phyloP scores from a whole-genome alignment of 495 filamentous ascomycete species.

The Lichina pygmaea region DNA sequence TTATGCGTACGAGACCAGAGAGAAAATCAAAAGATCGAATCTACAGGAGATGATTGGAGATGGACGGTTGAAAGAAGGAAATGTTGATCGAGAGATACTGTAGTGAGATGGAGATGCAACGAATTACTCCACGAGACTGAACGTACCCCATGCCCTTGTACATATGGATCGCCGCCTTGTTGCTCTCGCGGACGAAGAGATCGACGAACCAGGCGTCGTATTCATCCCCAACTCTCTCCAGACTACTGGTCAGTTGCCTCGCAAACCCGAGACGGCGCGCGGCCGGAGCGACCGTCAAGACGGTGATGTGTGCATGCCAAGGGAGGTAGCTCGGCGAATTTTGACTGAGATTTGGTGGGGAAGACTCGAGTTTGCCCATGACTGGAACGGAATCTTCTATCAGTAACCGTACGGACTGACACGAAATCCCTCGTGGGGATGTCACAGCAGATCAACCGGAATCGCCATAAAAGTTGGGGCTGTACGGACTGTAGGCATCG shows the following conservation, averaged over 20 bases:
- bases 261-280: slow-evolving; percentile 70
- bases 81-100: neutral
- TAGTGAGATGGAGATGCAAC: neutral
- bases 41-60: neutral
- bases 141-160: slow-evolving; percentile 72
- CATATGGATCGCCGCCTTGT: slow-evolving; percentile 61
- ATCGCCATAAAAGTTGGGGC: neutral
- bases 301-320: slow-evolving; percentile 96
- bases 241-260: slow-evolving; percentile 42
- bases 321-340: slow-evolving; percentile 70
- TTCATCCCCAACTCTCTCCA: slow-evolving; percentile 55
- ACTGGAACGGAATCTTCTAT: slow-evolving; percentile 21
- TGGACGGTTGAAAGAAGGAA: neutral
- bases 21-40: neutral
- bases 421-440: no score
- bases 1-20: neutral
- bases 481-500: slow-evolving; percentile 66
- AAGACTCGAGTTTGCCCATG: slow-evolving; percentile 86
- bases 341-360: slow-evolving; percentile 32
- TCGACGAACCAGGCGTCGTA: slow-evolving; percentile 86
- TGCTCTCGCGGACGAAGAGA: slow-evolving; percentile 71
- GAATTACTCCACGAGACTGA: neutral
- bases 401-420: no score
- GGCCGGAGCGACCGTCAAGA: slow-evolving; percentile 70
- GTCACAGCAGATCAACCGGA: neutral